Base-by-base conservation (phyloP, 176 grass and related monocot species). In the Phyllostachys edulis region DNA sequence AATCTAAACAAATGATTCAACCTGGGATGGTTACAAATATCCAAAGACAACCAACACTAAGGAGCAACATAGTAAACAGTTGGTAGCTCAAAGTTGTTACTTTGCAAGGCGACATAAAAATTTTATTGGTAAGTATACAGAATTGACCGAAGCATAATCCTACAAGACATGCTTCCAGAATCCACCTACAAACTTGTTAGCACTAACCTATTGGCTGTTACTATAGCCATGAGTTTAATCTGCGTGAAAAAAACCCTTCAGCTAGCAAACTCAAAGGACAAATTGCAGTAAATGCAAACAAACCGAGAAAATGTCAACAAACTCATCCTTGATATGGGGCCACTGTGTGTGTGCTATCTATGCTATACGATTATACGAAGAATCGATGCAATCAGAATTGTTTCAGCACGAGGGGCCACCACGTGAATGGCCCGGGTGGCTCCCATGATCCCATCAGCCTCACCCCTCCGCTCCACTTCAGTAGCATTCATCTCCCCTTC, bases 401-500 rank as follows among this genome's bases (percentile, higher is more conserved):
- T 69, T 84, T 44, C 40, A 23, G 78, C 57, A 75, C 55, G 68
- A 57, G 63, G 71, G 88, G 65, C 87, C 84, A 76, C 87, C 91
- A 83, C 74, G 86, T 89, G 78, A 82, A 90, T 69, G 64, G 47
- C 36, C 61, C 36, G 61, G 16, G 7, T 36, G 52, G 66, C 67
- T 21, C 60, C 73, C 80, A 37, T 86, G 66, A 57, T 21, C 60
- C 73, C 80, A 37, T 86, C 89, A 78, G 64, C 63, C 64, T 90
- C 60, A 8, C 50, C 34, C 71, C 77, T 73, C 78, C 71, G 63
- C 74, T 87, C 79, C 87, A 63, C 83, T 78, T 73, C 74, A 82
- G 75, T 81, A 71, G 67, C 81, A 81, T 82, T 84, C 85, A 69
- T 65, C 76, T 79, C 75, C 75, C 87, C 86, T 76, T 89, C 69